phyloP scores from a whole-genome alignment of 2,329 filamentous ascomycete species.

The Calonectria crousiana region DNA sequence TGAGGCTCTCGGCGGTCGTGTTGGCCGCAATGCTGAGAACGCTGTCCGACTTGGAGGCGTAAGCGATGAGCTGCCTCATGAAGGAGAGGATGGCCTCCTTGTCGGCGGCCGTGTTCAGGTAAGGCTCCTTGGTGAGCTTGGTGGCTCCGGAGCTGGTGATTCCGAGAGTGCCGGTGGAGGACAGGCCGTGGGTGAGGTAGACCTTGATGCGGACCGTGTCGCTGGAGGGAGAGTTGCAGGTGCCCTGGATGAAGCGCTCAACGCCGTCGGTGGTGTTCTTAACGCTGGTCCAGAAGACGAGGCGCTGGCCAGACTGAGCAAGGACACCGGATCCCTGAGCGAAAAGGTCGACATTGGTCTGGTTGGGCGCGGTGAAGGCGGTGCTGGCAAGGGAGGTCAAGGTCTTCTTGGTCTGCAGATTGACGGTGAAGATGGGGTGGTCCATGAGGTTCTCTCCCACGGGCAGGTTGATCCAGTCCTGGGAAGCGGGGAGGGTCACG shows the following conservation, averaged over 20 bases:
- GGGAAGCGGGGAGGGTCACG: conserved; percentile 61
- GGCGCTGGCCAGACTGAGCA: conserved; percentile 59
- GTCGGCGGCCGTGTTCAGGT: conserved; percentile 48
- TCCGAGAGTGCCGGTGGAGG: conserved; percentile 58
- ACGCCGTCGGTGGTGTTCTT: conserved; percentile 53
- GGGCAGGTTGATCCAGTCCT: conserved; percentile 68
- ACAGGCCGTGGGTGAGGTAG: conserved; percentile 64
- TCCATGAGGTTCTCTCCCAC: conserved; percentile 72
- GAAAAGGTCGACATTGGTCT: conserved; percentile 48
- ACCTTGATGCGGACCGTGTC: conserved; percentile 60
- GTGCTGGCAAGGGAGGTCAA: conserved; percentile 49
- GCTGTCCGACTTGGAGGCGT: conserved; percentile 70
- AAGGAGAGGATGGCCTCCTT: conserved; percentile 60
- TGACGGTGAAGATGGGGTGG: conserved; percentile 58
- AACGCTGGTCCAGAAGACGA: conserved; percentile 61
- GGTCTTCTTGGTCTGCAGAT: conserved; percentile 55
- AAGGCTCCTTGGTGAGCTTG: conserved; percentile 54
- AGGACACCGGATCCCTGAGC: conserved; percentile 54
- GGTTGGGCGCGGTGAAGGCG: conserved; percentile 42
- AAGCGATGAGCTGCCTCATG: conserved; percentile 73
- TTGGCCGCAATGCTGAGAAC: conserved; percentile 63
- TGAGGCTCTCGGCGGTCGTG: conserved; percentile 63
- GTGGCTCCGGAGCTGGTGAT: conserved; percentile 56
- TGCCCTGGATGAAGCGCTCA: conserved; percentile 57
- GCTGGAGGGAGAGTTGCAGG: conserved; percentile 56